Evolutionary conservation across 169 alveolate species (phyloP).

Genomic region (Plasmodium coatneyi): DNA sequence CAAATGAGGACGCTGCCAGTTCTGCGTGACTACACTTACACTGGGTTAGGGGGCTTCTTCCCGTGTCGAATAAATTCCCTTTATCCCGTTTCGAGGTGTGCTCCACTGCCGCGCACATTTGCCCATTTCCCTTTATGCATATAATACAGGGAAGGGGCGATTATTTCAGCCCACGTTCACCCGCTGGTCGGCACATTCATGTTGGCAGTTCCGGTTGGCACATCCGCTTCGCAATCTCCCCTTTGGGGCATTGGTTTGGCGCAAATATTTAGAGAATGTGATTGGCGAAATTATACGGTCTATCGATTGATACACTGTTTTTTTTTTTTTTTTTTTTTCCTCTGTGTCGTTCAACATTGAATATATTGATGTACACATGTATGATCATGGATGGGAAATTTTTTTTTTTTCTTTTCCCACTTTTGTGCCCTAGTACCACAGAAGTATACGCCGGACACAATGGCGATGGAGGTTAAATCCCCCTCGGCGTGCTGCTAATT

Average conservation of each 20-base stretch:
- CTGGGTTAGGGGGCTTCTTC: neutral
- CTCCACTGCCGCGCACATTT: neutral
- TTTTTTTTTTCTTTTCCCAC: no score
- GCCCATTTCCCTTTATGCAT: neutral
- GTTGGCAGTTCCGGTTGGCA: neutral
- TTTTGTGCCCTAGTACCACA: neutral
- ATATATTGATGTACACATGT: no score
- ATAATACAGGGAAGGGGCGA: neutral
- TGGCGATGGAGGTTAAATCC: no score
- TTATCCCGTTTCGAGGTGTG: neutral
- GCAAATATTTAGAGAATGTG: neutral
- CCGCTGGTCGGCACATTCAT: neutral
- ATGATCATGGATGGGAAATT: no score
- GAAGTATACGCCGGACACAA: no score
- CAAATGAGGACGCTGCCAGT: neutral
- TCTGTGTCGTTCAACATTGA: no score
- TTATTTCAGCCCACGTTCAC: neutral
- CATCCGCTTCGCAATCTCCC: neutral
- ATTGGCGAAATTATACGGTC: neutral
- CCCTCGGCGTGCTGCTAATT: neutral
- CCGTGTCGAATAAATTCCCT: neutral
- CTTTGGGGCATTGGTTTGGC: neutral
- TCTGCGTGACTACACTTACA: neutral
- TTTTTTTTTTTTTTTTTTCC: no score
- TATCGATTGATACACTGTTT: neutral